These are phyloP conservation scores for Amoebophrya sp. DNA, from an alignment of 169 alveolate genomes.

Conservation along the genomic window DNA sequence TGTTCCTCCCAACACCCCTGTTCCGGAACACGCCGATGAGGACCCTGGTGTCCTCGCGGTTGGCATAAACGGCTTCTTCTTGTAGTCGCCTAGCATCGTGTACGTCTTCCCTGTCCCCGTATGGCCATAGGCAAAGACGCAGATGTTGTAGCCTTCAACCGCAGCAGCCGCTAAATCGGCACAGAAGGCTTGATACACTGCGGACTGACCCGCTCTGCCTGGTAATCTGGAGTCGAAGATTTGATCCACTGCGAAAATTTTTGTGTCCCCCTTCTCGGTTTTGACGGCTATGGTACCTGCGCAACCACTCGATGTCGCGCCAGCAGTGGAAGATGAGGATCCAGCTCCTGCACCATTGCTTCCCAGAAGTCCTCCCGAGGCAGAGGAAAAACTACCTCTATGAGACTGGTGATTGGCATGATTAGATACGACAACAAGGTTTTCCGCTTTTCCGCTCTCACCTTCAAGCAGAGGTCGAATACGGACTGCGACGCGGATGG, in stretches of 20 bases:
- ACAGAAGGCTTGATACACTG: background rate
- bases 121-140: background rate
- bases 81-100: background rate
- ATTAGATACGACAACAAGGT: background rate
- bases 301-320: too few species aligned
- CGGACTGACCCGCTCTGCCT: background rate
- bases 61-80: too few species aligned
- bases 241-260: background rate
- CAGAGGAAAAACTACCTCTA: too few species aligned
- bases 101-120: background rate
- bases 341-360: too few species aligned
- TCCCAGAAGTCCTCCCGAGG: too few species aligned
- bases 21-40: too few species aligned
- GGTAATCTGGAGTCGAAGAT: background rate
- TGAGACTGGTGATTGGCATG: too few species aligned
- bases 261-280: background rate
- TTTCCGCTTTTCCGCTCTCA: background rate
- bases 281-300: background rate
- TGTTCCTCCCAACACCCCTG: too few species aligned
- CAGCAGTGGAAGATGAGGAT: too few species aligned
- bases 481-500: background rate
- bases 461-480: background rate
- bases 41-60: too few species aligned
- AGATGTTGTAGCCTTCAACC: background rate
- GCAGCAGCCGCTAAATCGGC: background rate